A percentile compares a stretch with the other conserved stretches of the same genome.
phyloP scores from a whole-genome alignment of 1,284 basidiomycete genomes.

The Ustilago loliicola region DNA sequence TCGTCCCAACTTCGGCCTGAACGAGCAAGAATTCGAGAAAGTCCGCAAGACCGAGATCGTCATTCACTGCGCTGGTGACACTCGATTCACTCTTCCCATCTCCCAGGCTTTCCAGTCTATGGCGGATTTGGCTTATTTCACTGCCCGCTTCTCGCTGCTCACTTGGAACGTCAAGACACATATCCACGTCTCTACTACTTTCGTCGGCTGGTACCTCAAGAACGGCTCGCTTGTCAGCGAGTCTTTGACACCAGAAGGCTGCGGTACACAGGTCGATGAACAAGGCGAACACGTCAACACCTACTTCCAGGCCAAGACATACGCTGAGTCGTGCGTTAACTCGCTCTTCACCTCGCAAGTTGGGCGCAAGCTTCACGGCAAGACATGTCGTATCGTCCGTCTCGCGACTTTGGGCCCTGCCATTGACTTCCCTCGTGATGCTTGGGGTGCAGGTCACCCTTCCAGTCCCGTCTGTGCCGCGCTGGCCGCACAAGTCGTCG shows the following conservation, averaged over 20 bases:
- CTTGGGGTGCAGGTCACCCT: conserved; percentile 53
- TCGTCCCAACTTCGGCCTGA: conserved; percentile 44
- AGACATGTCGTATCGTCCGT: conserved; percentile 49
- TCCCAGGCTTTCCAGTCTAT: conserved; percentile 43
- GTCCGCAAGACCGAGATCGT: conserved; percentile 54
- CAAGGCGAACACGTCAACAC: conserved; percentile 52
- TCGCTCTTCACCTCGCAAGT: conserved; percentile 50
- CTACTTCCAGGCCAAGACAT: conserved; percentile 56
- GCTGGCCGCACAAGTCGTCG: conserved; percentile 30
- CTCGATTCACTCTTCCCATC: conserved; percentile 48
- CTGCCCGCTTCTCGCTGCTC: conserved; percentile 49
- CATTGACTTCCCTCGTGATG: conserved; percentile 45
- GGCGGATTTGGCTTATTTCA: conserved; percentile 51
- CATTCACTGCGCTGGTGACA: conserved; percentile 54
- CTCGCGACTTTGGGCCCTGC: conserved; percentile 50
- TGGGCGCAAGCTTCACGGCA: conserved; percentile 47
- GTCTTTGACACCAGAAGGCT: conserved; percentile 35
- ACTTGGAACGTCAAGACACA: conserved; percentile 55
- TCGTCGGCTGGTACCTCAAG: conserved; percentile 51
- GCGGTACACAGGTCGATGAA: conserved; percentile 37
- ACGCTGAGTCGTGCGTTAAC: conserved; percentile 50
- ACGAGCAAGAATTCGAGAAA: conserved; percentile 38
- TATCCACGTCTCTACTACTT: conserved; percentile 55
- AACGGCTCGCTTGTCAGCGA: conserved; percentile 52
- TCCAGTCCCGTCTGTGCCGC: conserved; percentile 53